Evolutionary conservation across 805 yeast species (phyloP).

Genomic region (Candida chauliodis): DNA sequence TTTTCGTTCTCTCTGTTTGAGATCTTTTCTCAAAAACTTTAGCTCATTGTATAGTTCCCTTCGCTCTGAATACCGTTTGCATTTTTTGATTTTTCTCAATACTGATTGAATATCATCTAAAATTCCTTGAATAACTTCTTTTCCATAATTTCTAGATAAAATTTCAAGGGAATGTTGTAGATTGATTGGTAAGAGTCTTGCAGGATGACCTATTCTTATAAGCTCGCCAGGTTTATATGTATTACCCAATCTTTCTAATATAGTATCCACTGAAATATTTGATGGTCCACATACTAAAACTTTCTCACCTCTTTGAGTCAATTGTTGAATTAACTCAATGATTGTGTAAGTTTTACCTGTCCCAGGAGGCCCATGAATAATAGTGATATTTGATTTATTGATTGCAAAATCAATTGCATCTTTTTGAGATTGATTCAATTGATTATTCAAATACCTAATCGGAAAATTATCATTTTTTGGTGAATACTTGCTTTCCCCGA

Average conservation of each 20-base stretch:
- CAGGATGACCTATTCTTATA: slow-evolving; percentile 93
- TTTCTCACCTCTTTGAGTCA: slow-evolving; percentile 45
- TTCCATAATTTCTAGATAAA: slow-evolving; percentile 54
- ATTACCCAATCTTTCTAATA: slow-evolving; percentile 64
- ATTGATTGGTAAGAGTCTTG: slow-evolving; percentile 63
- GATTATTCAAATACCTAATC: slow-evolving; percentile 35
- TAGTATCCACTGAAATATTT: slow-evolving; percentile 87
- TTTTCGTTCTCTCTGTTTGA: slow-evolving; percentile 61
- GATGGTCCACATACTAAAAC: slow-evolving; percentile 93
- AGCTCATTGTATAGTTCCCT: slow-evolving; percentile 66
- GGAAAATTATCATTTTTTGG: slow-evolving; percentile 15
- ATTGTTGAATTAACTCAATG: slow-evolving; percentile 75
- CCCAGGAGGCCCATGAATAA: slow-evolving; percentile 81
- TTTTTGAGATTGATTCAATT: slow-evolving; percentile 67
- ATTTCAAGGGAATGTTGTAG: slow-evolving; percentile 74
- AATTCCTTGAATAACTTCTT: slow-evolving; percentile 60
- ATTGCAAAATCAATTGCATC: slow-evolving; percentile 69
- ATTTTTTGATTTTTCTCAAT: slow-evolving; percentile 53
- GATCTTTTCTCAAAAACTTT: slow-evolving; percentile 66
- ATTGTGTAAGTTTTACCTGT: slow-evolving; percentile 82
- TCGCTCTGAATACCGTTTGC: slow-evolving; percentile 62
- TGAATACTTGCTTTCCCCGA: slow-evolving; percentile 40
- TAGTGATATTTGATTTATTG: slow-evolving; percentile 47
- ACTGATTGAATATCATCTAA: slow-evolving; percentile 65
- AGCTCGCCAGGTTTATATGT: slow-evolving; percentile 36